Conservation (phyloP, 2,329 filamentous ascomycete species). For the Fusarium tanahbumbuense region DNA sequence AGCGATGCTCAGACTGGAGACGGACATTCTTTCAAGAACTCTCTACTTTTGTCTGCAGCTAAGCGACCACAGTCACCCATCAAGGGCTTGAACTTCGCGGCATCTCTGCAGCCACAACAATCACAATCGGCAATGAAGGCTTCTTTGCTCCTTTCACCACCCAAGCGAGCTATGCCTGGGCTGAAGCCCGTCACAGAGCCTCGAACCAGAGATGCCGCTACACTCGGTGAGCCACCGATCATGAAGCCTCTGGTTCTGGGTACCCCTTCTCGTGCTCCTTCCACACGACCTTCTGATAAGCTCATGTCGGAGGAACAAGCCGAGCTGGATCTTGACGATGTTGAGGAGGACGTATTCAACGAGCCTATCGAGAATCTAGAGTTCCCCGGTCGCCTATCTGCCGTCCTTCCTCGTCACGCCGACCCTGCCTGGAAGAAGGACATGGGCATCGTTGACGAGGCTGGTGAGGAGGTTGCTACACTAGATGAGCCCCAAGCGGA, state of each 20-base stretch:
- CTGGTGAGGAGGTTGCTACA: constrained; percentile 17
- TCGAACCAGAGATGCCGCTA: constrained; percentile 31
- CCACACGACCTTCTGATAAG: constrained; percentile 51
- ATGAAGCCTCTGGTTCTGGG: constrained; percentile 54
- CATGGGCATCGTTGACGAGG: constrained; percentile 48
- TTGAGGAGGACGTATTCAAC: constrained; percentile 49
- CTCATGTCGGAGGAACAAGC: constrained; percentile 53
- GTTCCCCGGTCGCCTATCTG: constrained; percentile 60
- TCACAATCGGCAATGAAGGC: constrained; percentile 57
- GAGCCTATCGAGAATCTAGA: constrained; percentile 52
- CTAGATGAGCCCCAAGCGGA: constrained; percentile 8
- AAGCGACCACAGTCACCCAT: constrained; percentile 62
- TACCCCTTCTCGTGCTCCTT: constrained; percentile 45
- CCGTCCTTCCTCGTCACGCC: constrained; percentile 57
- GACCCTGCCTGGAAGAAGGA: constrained; percentile 54
- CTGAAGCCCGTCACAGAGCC: constrained; percentile 51
- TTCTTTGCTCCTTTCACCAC: constrained; percentile 63
- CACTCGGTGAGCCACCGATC: constrained; percentile 48
- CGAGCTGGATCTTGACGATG: constrained; percentile 36
- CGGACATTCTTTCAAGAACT: constrained; percentile 55
- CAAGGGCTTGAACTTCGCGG: constrained; percentile 51
- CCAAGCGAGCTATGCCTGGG: constrained; percentile 57
- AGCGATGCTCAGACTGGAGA: constrained; percentile 28
- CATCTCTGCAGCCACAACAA: constrained; percentile 45
- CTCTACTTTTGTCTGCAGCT: constrained; percentile 63